Conservation (phyloP, 306 rosid species). For the Dryas alaskensis region DNA sequence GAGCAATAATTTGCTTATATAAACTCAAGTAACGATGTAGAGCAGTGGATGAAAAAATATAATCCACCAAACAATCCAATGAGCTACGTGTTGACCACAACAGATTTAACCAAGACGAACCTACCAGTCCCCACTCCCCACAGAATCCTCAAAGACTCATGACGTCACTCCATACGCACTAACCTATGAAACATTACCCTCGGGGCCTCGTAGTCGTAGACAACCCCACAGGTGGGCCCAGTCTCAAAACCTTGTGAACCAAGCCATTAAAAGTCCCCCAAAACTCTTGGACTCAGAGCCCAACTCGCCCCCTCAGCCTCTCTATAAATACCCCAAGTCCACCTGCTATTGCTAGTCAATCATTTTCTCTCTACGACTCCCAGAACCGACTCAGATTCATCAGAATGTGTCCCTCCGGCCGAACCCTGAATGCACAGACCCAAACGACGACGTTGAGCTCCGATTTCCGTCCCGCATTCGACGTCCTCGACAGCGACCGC, state of each 20-base stretch:
- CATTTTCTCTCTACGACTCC: neutral
- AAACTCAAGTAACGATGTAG: too few species aligned
- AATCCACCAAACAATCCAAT: too few species aligned
- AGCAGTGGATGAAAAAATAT: too few species aligned
- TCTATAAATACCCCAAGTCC: slow-evolving; percentile 7
- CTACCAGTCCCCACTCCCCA: neutral
- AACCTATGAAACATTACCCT: neutral
- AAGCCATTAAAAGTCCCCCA: neutral
- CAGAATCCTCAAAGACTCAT: neutral
- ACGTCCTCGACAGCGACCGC: slow-evolving; percentile 65
- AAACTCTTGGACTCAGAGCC: neutral
- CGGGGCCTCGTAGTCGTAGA: too few species aligned
- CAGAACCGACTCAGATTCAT: neutral
- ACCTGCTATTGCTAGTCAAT: neutral
- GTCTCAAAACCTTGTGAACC: neutral
- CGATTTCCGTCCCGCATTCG: slow-evolving; percentile 64
- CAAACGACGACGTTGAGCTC: slow-evolving; percentile 1
- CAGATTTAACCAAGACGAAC: neutral
- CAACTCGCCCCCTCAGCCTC: neutral
- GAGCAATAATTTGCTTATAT: too few species aligned
- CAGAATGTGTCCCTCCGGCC: slow-evolving; percentile 65
- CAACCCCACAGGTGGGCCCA: too few species aligned
- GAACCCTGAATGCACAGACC: neutral
- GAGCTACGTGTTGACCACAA: too few species aligned
- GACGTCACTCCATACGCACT: slow-evolving; percentile 6